Evolutionary conservation across 2,329 filamentous ascomycete genomes (phyloP), one percentile per base, ranked within the genome.

Genomic region (Huntiella decipiens): DNA sequence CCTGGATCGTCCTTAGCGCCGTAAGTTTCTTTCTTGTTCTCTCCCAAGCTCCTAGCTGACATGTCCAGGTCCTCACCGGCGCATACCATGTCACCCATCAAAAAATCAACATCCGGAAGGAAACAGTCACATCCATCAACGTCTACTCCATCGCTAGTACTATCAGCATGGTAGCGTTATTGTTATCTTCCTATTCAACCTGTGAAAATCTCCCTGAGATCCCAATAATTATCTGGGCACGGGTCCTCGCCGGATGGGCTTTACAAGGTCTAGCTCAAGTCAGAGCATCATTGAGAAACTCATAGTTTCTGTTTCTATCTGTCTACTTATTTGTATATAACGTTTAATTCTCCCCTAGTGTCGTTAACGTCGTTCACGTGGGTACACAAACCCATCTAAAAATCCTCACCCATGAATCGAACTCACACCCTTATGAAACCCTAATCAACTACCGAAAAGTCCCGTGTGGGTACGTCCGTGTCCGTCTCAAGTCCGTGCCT

Each of bases 121-220:
- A 85, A 63, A 86, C 81, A 1, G 76, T 77, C 40, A 79, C 79
- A 7, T 82, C 79, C n/a, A 71, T 86, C 52, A 76, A 77, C 53
- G 77, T 85, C 52, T 82, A 86, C 57, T 83, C 78, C 44, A 74
- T 82, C 51, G 77, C 79, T 34, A 82, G 77, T 61, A 85, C 82
- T 61, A 70, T 83, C 54, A 83, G 74, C 61, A 82, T 86, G 76
- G 70, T 76, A 45, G 71, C 72, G 8, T 61, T 86, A 43, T 66
- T 86, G 15, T 61, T 74, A 7, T 77, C 84, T 56, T 67, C 82
- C 46, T 77, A 85, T 57, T 60, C 71, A 47, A 72, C 70, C 49
- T 67, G 74, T 19, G 65, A 71, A 46, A 71, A 77, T 51, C 76
- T 79, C 56, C 69, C 73, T 6, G 63, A 73, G 45, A 67, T 78